Conservation (phyloP, 2,329 filamentous ascomycete species). For the Cladosporium sp. region DNA sequence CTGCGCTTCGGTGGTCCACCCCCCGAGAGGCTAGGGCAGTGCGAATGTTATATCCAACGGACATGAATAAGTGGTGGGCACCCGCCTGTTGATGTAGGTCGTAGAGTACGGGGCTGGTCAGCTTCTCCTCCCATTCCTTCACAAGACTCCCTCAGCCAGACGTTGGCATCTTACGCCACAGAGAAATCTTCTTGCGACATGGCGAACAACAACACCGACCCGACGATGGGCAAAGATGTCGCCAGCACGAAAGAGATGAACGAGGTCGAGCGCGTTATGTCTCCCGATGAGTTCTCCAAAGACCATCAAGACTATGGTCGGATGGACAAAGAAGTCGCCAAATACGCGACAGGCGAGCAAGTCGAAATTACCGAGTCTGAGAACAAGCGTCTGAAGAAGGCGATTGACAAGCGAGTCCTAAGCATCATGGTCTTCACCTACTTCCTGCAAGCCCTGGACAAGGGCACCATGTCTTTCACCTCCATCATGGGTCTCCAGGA, state of each 20-base stretch:
- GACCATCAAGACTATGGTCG: slow-evolving; percentile 54
- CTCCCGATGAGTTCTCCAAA: slow-evolving; percentile 39
- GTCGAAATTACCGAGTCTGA: slow-evolving; percentile 57
- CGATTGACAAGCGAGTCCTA: slow-evolving; percentile 65
- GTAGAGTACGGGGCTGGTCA: not conserved
- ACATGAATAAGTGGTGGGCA: slow-evolving; percentile 9
- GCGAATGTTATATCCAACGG: not conserved
- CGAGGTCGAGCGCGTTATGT: slow-evolving; percentile 48
- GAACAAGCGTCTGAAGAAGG: slow-evolving; percentile 55
- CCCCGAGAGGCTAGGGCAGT: slow-evolving; percentile 1
- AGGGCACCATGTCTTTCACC: slow-evolving; percentile 59
- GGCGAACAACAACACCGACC: slow-evolving; percentile 4
- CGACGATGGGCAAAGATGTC: slow-evolving; percentile 11
- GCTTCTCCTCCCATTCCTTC: not conserved
- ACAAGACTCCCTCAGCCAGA: no score
- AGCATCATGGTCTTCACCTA: slow-evolving; percentile 69
- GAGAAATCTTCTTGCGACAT: not conserved
- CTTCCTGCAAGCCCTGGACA: slow-evolving; percentile 66
- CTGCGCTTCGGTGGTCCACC: slow-evolving; percentile 6
- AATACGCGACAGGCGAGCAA: slow-evolving; percentile 56
- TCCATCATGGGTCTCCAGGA: slow-evolving; percentile 58
- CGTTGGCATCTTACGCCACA: no score
- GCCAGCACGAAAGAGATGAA: slow-evolving; percentile 13
- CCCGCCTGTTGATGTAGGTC: not conserved
- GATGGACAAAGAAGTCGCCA: slow-evolving; percentile 66